Evolutionary conservation across 805 yeast species (phyloP).

Genomic region (Wickerhamiella brachini): DNA sequence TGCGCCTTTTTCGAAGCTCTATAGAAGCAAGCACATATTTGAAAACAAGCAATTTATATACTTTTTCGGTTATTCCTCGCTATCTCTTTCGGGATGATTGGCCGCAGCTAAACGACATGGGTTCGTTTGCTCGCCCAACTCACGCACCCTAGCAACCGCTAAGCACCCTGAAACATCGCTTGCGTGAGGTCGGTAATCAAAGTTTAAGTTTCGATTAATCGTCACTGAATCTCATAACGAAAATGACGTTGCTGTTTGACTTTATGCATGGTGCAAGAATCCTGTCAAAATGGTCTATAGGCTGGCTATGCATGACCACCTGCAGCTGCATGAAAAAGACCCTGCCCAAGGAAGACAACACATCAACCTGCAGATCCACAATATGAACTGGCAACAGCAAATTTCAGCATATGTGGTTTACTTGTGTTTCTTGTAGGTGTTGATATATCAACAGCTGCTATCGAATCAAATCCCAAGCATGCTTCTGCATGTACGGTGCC

Average conservation of each 20-base stretch:
- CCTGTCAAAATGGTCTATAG: neutral
- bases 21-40: neutral
- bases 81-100: too few relatives aligned
- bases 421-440: too few relatives aligned
- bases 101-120: too few relatives aligned
- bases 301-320: neutral
- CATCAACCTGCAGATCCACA: neutral
- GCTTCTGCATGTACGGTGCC: too few relatives aligned
- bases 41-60: too few relatives aligned
- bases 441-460: too few relatives aligned
- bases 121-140: too few relatives aligned
- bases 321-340: neutral
- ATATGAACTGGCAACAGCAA: neutral
- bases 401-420: too few relatives aligned
- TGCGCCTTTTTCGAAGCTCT: neutral
- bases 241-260: neutral
- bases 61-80: too few relatives aligned
- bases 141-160: neutral
- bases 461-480: too few relatives aligned
- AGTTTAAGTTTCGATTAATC: neutral
- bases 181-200: neutral
- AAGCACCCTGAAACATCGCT: neutral
- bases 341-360: neutral
- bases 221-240: neutral
- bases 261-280: neutral